Evolutionary conservation across 306 rosid species (phyloP).

Genomic region (Quercus engelmannii): DNA sequence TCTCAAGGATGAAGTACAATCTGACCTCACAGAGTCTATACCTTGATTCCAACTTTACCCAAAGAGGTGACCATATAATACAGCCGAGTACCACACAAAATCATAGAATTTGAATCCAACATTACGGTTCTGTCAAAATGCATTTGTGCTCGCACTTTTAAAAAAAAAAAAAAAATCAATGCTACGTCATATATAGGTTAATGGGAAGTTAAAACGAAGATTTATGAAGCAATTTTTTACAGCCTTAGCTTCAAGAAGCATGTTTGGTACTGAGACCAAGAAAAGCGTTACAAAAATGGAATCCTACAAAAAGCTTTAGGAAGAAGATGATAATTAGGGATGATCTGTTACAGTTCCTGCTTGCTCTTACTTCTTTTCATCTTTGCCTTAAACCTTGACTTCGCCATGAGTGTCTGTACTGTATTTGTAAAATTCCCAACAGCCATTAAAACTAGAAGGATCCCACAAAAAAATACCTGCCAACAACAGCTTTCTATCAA

Average conservation of each 20-base stretch:
- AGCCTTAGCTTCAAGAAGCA: background rate
- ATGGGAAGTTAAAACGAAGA: constrained; percentile 9
- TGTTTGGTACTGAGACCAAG: background rate
- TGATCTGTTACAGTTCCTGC: constrained; percentile 56
- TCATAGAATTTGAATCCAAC: background rate
- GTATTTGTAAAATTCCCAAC: constrained; percentile 88
- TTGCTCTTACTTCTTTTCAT: constrained; percentile 89
- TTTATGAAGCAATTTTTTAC: constrained; percentile 2
- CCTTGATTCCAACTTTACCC: background rate
- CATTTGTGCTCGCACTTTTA: background rate
- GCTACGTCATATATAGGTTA: background rate
- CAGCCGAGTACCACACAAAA: background rate
- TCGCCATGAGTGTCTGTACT: constrained; percentile 76
- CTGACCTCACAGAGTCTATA: background rate
- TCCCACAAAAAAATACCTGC: constrained; percentile 90
- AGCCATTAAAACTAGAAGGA: constrained; percentile 83
- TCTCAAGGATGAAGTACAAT: background rate
- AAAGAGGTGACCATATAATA: background rate
- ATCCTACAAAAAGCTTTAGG: constrained; percentile 7
- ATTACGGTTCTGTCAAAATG: background rate
- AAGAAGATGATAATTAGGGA: constrained; percentile 7
- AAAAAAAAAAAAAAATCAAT: background rate
- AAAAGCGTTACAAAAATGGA: constrained; percentile 16
- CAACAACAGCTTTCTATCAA: constrained; percentile 18
- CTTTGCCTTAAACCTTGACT: constrained; percentile 96